Base-by-base conservation (phyloP, 495 filamentous ascomycete genomes). In the Glutinoglossum americanum region DNA sequence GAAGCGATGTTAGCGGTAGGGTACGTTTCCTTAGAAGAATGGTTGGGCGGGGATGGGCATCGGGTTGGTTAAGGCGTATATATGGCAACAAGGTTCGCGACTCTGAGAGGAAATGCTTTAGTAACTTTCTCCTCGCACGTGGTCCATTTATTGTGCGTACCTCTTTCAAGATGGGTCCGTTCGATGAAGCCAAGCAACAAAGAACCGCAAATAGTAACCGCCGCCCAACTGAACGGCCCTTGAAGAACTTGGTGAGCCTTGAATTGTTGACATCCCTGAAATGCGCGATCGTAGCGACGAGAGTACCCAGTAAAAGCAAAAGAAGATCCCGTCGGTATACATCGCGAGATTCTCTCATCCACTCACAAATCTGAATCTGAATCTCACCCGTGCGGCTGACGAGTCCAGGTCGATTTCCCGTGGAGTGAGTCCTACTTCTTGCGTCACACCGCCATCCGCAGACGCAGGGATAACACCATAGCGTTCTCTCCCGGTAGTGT, bases 111-210 rank as follows among this genome's bases (percentile, higher is more conserved):
- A 17, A 41, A 56, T 4, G 26, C 54, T 2, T 41, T 11, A 41
- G 37, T 41, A 41, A 41, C 37, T 41, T 41, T 17, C 37, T 17
- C 37, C 37, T 17, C 13, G 5, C 37, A 17, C 3, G 15, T 41
- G 15, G 8, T 13, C 3, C 8, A 17, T 17, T 41, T 41, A 33
- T 9, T 9, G 30, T 33, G 30, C n/a, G 32, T 59, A 59, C 62
- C 54, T 58, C 60, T 55, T 57, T 64, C 63, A 6, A 64, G 51
- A 28, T 51, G 33, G 49, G 62, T 62, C 62, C 62, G 26, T 62
- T 27, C 19, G 56, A 35, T 23, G 59, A 57, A 10, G 64, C 55
- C 11, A 65, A 11, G 11, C 57, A 61, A 13, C 55, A 60, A 21
- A 53, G 28, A 5, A 35, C 32, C 11, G 62, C 51, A 19, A 64